Evolutionary conservation across 805 yeast species (phyloP).

Genomic region (Candida hungchunana): DNA sequence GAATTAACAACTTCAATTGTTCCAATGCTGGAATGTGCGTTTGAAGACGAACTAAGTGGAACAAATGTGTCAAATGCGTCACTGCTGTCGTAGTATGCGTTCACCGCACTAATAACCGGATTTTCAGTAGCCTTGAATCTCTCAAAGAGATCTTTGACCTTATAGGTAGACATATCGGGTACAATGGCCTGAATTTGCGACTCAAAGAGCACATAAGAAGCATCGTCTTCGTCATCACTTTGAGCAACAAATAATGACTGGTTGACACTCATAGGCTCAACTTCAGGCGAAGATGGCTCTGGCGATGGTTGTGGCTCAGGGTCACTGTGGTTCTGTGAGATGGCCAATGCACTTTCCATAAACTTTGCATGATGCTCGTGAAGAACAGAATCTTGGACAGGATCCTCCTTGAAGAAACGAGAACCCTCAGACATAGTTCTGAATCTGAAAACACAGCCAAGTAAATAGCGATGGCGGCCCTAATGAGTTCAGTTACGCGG

Average conservation of each 20-base stretch:
- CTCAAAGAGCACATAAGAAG: constrained; percentile 27
- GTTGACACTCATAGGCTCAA: neutral
- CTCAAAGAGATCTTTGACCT: constrained; percentile 24
- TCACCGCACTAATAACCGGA: constrained; percentile 36
- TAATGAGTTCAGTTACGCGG: no score
- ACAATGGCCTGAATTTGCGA: constrained; percentile 33
- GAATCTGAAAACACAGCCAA: neutral
- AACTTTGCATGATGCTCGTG: no score
- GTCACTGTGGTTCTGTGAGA: constrained; percentile 1
- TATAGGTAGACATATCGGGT: constrained; percentile 27
- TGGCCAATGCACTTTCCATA: no score
- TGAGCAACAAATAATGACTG: constrained; percentile 15
- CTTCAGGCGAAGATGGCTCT: constrained; percentile 1
- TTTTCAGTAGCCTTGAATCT: constrained; percentile 27
- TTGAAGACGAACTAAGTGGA: neutral
- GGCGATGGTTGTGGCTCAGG: constrained; percentile 2
- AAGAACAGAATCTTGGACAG: neutral
- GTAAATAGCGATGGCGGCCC: neutral
- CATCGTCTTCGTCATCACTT: constrained; percentile 18
- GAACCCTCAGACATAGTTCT: constrained; percentile 8
- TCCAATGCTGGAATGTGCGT: no score
- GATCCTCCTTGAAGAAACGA: constrained; percentile 15
- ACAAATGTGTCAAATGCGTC: constrained; percentile 5
- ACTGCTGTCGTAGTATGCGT: constrained; percentile 21
- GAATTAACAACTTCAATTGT: no score